Percentiles rank a stretch among this genome's conserved stretches.
These are phyloP conservation scores for Oryza rufipogon DNA, from an alignment of 176 grass and related monocot genomes.

Conservation along the genomic window DNA sequence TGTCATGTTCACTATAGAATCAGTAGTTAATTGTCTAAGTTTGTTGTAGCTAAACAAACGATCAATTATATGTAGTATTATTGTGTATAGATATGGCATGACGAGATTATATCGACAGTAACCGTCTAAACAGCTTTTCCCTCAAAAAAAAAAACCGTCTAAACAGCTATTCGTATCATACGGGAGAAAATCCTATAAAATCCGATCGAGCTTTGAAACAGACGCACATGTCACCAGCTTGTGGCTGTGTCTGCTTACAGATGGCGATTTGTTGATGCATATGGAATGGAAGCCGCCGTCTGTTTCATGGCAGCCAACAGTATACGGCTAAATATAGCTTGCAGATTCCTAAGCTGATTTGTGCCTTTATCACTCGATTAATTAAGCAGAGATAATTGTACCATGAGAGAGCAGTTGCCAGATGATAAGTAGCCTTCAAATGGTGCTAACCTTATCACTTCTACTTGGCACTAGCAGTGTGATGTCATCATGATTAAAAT, in stretches of 20 bases:
- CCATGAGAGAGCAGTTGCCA: neutral
- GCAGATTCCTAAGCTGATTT: neutral
- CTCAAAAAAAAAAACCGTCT: no score
- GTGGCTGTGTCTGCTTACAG: neutral
- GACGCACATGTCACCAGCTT: neutral
- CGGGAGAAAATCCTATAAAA: neutral
- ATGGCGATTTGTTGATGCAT: neutral
- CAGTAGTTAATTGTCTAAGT: no score
- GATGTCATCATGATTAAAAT: no score
- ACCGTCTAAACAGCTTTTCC: no score
- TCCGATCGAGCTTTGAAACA: neutral
- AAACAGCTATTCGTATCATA: no score
- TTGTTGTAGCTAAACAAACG: no score
- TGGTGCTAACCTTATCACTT: neutral
- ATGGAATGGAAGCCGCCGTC: neutral
- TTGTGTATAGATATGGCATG: no score
- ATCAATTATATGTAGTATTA: no score
- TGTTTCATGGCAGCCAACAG: neutral
- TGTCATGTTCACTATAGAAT: no score
- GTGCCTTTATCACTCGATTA: neutral
- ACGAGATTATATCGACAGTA: no score
- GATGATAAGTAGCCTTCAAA: neutral
- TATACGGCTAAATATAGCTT: neutral
- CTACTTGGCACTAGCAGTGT: no score
- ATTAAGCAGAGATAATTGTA: neutral